These are phyloP conservation scores for Singerocomus inundabilis DNA, from an alignment of 1,284 basidiomycete species.

Conservation along the genomic window DNA sequence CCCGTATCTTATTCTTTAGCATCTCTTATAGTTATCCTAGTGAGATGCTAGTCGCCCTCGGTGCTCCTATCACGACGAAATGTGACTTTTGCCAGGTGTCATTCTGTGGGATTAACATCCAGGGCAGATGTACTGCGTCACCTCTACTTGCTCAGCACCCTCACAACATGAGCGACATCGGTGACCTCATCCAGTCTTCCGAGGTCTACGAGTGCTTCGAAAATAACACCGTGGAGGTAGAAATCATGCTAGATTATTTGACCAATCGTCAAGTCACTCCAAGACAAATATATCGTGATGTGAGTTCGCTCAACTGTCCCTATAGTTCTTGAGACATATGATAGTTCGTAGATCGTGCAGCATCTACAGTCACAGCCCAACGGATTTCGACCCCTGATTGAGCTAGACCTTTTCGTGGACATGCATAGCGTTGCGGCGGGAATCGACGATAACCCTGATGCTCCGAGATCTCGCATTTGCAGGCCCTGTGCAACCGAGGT, in stretches of 20 bases:
- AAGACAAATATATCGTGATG: constrained; percentile 71
- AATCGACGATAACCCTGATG: constrained; percentile 51
- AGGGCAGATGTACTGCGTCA: constrained; percentile 63
- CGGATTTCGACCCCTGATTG: constrained; percentile 63
- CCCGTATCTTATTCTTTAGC: background rate
- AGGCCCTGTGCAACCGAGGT: constrained; percentile 70
- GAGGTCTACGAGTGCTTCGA: constrained; percentile 77
- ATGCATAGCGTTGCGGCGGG: constrained; percentile 55
- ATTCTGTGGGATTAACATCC: constrained; percentile 75
- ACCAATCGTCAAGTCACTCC: constrained; percentile 57
- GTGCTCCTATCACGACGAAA: constrained; percentile 69
- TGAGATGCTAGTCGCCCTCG: constrained; percentile 66
- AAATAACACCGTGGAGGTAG: constrained; percentile 71
- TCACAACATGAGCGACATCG: constrained; percentile 59
- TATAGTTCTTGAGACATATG: constrained; percentile 9
- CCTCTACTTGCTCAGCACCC: constrained; percentile 60
- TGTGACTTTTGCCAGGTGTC: constrained; percentile 76
- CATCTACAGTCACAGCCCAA: constrained; percentile 58
- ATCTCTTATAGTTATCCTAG: constrained; percentile 38
- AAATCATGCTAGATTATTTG: constrained; percentile 76
- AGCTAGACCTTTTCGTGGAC: constrained; percentile 65
- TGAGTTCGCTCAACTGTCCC: constrained; percentile 28
- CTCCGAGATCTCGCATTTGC: constrained; percentile 59
- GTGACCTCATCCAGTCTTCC: constrained; percentile 68
- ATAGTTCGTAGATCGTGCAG: constrained; percentile 51